Base-by-base conservation (phyloP, 139 green algal species). In the Chlorella sp. region DNA sequence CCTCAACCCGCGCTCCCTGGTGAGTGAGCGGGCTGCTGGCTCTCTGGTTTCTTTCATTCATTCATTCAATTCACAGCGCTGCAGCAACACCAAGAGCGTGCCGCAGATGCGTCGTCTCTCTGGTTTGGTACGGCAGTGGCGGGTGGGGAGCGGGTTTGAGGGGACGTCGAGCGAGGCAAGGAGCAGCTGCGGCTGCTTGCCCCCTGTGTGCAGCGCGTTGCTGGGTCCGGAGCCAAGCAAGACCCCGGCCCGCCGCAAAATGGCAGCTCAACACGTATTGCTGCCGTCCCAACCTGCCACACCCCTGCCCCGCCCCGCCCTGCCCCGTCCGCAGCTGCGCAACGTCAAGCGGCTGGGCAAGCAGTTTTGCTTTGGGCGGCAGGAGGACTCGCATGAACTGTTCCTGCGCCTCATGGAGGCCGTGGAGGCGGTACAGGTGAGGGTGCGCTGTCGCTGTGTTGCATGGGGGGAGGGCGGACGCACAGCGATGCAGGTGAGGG, bases 301-400 rank as follows among this genome's bases (percentile, higher is more conserved):
- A 39, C 22, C 79, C 15, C 30, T 19, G 68, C 21, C 40, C 30
- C 30, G 5, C 28, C 14, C 18, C 15, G 15, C 14, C 60, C 18
- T 18, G 15, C 60, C 64, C 64, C 11, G 22, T 24, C n/a, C 48
- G 66, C 84, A 88, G 84, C 84, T 88, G 39, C 42, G 42, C 68
- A 32, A 88, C 42, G 84, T 88, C 12, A 88, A 81, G 84, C 84
- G 84, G 14, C 39, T 88, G 68, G 84, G 84, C 84, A 88, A 88
- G 71, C 89, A 91, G n/a, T 91, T 95, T 28, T 76, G n/a, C 32
- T 91, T 90, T 78, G 93, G 93, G 48, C 71, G 91, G 57, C 95
- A 97, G 91, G 95, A 97, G 88, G 95, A 97, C 90, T 75, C 90
- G 4, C 95, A 97, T 73, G 95, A 97, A 83, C 95, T 96, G 57